Evolutionary conservation across 768 basidiomycete genomes (phyloP).

Genomic region (Boletus pseudo-olivaceus): DNA sequence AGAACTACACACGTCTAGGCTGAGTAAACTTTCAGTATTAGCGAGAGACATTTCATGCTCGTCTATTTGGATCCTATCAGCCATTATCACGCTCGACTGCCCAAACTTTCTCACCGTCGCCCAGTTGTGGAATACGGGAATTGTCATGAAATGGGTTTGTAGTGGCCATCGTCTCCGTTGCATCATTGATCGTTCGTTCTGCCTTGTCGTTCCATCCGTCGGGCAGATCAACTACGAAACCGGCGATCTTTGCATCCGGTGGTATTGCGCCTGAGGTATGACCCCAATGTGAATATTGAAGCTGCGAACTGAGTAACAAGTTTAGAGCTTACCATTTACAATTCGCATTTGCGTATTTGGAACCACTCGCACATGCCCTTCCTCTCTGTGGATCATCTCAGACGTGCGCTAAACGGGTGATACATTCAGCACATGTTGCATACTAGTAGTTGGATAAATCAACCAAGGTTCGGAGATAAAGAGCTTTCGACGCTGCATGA

Average conservation of each 20-base stretch:
- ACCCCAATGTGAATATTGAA: not conserved
- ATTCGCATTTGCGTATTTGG: not conserved
- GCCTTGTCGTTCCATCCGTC: not conserved
- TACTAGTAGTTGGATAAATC: not conserved
- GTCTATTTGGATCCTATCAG: not conserved
- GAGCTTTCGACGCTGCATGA: not conserved
- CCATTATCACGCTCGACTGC: not conserved
- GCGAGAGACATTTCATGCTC: not conserved
- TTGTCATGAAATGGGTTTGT: slow-evolving; percentile 4
- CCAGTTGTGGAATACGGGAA: not conserved
- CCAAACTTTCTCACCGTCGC: not conserved
- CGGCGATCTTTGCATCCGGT: not conserved
- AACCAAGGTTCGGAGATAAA: slow-evolving; percentile 1
- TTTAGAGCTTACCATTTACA: not conserved
- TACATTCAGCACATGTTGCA: not conserved
- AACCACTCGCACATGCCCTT: not conserved
- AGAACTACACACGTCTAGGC: not conserved
- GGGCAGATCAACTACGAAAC: not conserved
- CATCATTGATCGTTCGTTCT: not conserved
- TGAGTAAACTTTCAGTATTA: not conserved
- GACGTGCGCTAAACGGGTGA: slow-evolving; percentile 1
- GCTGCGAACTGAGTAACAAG: no score
- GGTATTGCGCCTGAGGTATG: not conserved
- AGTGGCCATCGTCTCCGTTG: not conserved
- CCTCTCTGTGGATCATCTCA: slow-evolving; percentile 2